These are phyloP conservation scores for Trichoderma sp. DNA, from an alignment of 2,329 filamentous ascomycete species.

Conservation along the genomic window DNA sequence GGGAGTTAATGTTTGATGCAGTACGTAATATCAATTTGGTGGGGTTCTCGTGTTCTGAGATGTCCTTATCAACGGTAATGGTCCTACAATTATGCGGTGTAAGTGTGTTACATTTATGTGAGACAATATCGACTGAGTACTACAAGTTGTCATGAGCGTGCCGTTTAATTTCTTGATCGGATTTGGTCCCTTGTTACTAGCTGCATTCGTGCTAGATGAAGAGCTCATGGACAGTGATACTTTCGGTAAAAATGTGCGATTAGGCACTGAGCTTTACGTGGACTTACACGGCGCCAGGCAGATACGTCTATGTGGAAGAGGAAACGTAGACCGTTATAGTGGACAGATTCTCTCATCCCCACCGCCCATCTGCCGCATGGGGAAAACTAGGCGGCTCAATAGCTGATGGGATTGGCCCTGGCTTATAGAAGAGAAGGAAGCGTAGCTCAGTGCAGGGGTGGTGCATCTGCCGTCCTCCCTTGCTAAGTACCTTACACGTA, in stretches of 20 bases:
- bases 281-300: background rate
- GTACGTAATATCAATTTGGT: background rate
- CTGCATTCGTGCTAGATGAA: background rate
- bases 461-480: background rate
- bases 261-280: background rate
- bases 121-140: background rate
- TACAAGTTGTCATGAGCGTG: too few relatives aligned
- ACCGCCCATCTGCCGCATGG: background rate
- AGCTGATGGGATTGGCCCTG: background rate
- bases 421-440: background rate
- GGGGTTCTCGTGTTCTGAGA: background rate
- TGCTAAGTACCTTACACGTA: background rate
- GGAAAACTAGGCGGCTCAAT: background rate
- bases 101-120: background rate
- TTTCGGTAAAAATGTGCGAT: background rate
- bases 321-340: background rate
- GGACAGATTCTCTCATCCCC: background rate
- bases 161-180: too few relatives aligned
- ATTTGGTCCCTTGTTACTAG: background rate
- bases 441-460: background rate
- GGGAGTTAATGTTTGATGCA: background rate
- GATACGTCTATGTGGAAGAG: background rate
- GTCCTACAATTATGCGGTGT: background rate
- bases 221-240: too few relatives aligned
- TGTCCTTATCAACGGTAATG: background rate